Percentiles rank a stretch among this genome's conserved stretches.
phyloP scores from a whole-genome alignment of 768 basidiomycete genomes.

The Rhodotorula sphaerocarpa region DNA sequence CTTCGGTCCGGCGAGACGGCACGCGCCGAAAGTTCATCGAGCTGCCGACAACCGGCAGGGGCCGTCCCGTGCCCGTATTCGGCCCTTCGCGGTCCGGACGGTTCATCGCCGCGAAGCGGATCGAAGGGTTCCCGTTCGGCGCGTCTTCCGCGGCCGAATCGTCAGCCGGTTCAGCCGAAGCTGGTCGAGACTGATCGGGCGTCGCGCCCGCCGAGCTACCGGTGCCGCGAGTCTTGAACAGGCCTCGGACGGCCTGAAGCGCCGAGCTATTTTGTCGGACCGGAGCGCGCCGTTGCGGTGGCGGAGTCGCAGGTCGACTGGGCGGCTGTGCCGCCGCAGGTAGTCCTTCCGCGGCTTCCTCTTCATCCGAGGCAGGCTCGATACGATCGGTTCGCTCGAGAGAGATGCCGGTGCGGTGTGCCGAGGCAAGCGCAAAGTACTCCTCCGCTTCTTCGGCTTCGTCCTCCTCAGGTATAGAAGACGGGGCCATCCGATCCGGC shows the following conservation, averaged over 20 bases:
- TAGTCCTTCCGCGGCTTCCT: constrained; percentile 4
- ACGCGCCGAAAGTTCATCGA: constrained; percentile 19
- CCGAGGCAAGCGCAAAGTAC: neutral
- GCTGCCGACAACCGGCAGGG: constrained; percentile 27
- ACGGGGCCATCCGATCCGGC: constrained; percentile 5
- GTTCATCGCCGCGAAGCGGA: constrained; percentile 23
- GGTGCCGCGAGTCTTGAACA: constrained; percentile 4
- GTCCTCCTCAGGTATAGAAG: neutral
- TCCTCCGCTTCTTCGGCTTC: too few species aligned
- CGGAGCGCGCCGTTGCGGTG: constrained; percentile 2
- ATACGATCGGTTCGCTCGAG: constrained; percentile 20
- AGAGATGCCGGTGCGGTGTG: neutral
- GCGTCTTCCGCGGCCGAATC: constrained; percentile 4
- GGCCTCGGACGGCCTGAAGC: constrained; percentile 12
- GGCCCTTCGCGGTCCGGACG: constrained; percentile 15
- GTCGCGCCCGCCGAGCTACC: constrained; percentile 2
- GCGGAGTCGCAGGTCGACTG: neutral
- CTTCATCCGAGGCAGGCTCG: constrained; percentile 8
- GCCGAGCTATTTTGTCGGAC: constrained; percentile 7
- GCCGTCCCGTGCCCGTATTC: constrained; percentile 9
- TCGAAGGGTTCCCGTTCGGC: neutral
- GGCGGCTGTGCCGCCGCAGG: neutral
- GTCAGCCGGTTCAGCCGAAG: too few species aligned
- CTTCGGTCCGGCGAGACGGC: constrained; percentile 11
- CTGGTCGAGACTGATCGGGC: too few species aligned